Percentiles rank a stretch among this genome's conserved stretches.
These are phyloP conservation scores for Tremellales sp. DNA, from an alignment of 1,284 basidiomycete genomes.

Conservation along the genomic window DNA sequence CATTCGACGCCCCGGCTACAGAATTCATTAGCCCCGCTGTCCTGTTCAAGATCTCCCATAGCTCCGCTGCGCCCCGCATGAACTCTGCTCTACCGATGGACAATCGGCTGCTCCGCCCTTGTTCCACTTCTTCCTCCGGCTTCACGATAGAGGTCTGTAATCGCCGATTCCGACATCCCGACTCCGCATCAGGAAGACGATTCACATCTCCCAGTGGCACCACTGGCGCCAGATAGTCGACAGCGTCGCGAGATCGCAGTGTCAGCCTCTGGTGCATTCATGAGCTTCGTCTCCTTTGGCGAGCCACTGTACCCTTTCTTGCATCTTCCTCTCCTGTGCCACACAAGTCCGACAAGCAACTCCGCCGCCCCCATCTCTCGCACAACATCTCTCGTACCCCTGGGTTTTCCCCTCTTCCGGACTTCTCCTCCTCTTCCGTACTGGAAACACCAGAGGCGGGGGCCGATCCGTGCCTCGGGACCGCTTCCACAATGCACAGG, in stretches of 20 bases:
- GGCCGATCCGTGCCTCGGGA: slow-evolving; percentile 26
- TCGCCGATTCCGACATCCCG: neutral
- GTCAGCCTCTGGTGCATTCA: neutral
- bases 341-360: neutral
- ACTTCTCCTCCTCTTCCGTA: slow-evolving; percentile 5
- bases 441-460: slow-evolving; percentile 20
- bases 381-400: neutral
- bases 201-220: neutral
- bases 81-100: slow-evolving; percentile 3
- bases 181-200: neutral
- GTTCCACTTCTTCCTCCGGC: neutral
- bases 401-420: neutral
- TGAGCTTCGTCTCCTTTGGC: neutral
- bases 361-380: neutral
- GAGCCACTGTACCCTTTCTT: neutral
- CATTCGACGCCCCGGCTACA: neutral
- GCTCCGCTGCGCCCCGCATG: slow-evolving; percentile 5
- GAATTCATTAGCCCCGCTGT: neutral
- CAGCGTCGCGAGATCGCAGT: neutral
- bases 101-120: too few species aligned
- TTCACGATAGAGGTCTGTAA: neutral
- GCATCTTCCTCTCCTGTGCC: neutral
- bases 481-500: slow-evolving; percentile 33
- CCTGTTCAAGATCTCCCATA: slow-evolving; percentile 2
- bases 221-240: neutral